These are phyloP conservation scores for Dioscorea alata DNA, from an alignment of 106 monocot species.

Conservation along the genomic window DNA sequence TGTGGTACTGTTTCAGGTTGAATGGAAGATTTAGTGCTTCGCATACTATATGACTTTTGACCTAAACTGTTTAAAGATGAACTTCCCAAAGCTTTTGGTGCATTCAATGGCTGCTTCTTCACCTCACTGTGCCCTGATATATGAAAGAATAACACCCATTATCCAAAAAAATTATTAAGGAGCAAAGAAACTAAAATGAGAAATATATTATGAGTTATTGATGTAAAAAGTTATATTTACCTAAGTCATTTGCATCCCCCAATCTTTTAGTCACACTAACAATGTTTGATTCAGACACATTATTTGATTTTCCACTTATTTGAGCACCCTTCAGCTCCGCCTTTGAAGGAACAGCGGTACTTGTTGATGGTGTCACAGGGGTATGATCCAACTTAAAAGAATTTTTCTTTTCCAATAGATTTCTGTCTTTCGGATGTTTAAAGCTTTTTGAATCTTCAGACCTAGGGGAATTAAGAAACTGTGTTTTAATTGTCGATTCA, in stretches of 20 bases:
- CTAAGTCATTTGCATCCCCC: conserved; percentile 15
- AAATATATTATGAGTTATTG: neutral
- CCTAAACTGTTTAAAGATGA: conserved; percentile 21
- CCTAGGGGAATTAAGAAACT: conserved; percentile 18
- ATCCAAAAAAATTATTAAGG: conserved; percentile 5
- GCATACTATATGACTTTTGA: conserved; percentile 11
- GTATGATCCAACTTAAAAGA: conserved; percentile 20
- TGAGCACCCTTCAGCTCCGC: conserved; percentile 16
- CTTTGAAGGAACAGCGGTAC: conserved; percentile 10
- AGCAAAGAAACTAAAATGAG: neutral
- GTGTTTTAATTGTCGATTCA: conserved; percentile 29
- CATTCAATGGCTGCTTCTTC: conserved; percentile 19
- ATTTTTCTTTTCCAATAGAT: conserved; percentile 34
- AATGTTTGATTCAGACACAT: conserved; percentile 19
- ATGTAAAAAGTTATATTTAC: conserved; percentile 6
- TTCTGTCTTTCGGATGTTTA: conserved; percentile 32
- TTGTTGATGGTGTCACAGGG: conserved; percentile 12
- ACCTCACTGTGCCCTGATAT: conserved; percentile 26
- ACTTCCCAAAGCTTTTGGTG: conserved; percentile 29
- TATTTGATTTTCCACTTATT: conserved; percentile 20
- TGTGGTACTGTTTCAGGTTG: conserved; percentile 11
- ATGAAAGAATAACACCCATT: conserved; percentile 2
- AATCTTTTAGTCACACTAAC: conserved; percentile 21
- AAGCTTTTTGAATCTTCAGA: conserved; percentile 20
- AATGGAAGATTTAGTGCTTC: conserved; percentile 13